Percentiles rank a stretch among this genome's conserved stretches.
phyloP scores from a whole-genome alignment of 148 eudicot genomes.

The Fagopyrum esculentum region DNA sequence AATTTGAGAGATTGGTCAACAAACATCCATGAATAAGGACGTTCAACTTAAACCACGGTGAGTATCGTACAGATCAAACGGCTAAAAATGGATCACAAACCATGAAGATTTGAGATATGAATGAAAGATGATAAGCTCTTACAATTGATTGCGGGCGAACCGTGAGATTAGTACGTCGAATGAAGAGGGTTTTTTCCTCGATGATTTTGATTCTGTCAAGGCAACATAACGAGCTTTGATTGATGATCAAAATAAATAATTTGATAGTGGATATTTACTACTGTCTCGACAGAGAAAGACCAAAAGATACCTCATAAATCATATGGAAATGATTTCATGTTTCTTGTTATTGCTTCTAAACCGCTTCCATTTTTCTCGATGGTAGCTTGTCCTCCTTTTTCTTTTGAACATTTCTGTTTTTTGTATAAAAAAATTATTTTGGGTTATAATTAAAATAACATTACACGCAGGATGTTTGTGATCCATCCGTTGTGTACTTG shows the following conservation, averaged over 20 bases:
- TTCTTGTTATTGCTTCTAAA: background rate
- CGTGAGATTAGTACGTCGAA: background rate
- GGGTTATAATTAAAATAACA: background rate
- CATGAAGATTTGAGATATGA: background rate
- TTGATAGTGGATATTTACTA: background rate
- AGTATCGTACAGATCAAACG: background rate
- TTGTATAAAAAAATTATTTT: background rate
- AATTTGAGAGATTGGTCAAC: background rate
- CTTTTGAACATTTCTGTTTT: background rate
- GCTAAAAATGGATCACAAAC: background rate
- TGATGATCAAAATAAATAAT: background rate
- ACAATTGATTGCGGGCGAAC: background rate
- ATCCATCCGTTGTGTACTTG: background rate
- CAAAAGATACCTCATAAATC: background rate
- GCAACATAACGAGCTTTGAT: background rate
- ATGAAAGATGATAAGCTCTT: background rate
- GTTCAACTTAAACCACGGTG: background rate
- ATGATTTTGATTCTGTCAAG: background rate
- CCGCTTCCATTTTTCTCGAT: background rate
- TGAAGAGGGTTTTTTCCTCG: background rate
- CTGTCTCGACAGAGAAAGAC: background rate
- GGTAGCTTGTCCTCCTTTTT: background rate
- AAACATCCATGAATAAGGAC: background rate
- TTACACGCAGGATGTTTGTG: background rate
- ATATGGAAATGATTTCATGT: conserved; percentile 1